Conservation (phyloP, 345 rosid species). For the Salix purpurea region DNA sequence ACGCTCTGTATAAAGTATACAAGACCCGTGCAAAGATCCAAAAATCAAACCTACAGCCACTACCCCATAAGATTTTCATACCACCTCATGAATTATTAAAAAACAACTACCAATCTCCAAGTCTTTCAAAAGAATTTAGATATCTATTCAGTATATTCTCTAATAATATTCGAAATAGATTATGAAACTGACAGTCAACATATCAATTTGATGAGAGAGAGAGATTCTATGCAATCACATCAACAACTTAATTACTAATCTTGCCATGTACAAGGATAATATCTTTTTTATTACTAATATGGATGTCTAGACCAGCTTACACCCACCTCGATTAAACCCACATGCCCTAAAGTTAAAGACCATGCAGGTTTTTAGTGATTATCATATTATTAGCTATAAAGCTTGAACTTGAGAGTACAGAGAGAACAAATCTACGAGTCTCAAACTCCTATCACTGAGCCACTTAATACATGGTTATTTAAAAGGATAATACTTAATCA, state of each 20-base stretch:
- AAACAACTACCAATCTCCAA: constrained; percentile 1
- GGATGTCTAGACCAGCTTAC: too few relatives aligned
- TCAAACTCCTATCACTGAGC: too few relatives aligned
- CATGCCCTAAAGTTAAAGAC: too few relatives aligned
- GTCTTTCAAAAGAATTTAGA: constrained; percentile 15
- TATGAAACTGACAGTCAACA: background rate
- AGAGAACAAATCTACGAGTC: too few relatives aligned
- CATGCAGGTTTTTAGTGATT: too few relatives aligned
- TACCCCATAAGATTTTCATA: background rate
- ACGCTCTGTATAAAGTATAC: background rate
- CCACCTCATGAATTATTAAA: background rate
- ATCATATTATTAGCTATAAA: too few relatives aligned
- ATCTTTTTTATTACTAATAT: too few relatives aligned
- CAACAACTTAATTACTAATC: constrained; percentile 28
- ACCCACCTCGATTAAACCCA: too few relatives aligned
- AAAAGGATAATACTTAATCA: constrained; percentile 11
- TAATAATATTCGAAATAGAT: constrained; percentile 46
- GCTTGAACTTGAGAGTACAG: too few relatives aligned
- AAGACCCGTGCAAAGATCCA: constrained; percentile 12
- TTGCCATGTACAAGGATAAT: background rate
- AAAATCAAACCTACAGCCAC: constrained; percentile 13
- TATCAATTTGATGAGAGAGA: background rate
- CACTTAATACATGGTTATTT: too few relatives aligned
- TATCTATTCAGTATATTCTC: constrained; percentile 33
- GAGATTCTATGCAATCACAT: constrained; percentile 34